Conservation (phyloP, 106 monocot genomes). For the Iris macrosiphon region DNA sequence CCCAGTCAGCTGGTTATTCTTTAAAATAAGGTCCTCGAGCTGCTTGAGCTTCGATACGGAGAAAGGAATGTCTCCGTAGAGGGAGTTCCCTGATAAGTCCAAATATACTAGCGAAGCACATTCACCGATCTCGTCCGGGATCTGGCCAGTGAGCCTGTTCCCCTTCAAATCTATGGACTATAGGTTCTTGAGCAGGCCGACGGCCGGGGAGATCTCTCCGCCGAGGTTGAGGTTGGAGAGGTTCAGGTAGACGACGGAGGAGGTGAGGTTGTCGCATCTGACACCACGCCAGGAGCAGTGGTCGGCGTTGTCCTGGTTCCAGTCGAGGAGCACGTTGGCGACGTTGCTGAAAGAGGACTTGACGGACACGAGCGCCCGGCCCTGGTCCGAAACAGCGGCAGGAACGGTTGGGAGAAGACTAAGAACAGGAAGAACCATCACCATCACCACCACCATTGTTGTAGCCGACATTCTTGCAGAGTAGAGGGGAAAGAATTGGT, state of each 20-base stretch:
- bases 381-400: too few relatives aligned
- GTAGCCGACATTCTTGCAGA: too few relatives aligned
- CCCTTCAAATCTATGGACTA: slow-evolving; percentile 84
- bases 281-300: slow-evolving; percentile 91
- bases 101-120: slow-evolving; percentile 81
- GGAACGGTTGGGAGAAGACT: too few relatives aligned
- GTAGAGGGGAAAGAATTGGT: too few relatives aligned
- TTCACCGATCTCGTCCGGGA: slow-evolving; percentile 95
- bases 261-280: slow-evolving; percentile 56
- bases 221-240: slow-evolving; percentile 89
- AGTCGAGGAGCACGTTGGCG: slow-evolving; percentile 66
- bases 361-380: slow-evolving; percentile 35
- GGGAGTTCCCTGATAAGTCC: slow-evolving; percentile 78
- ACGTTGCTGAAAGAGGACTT: slow-evolving; percentile 73
- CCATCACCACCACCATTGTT: too few relatives aligned
- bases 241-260: slow-evolving; percentile 69
- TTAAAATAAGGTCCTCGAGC: slow-evolving; percentile 88
- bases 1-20: slow-evolving; percentile 80
- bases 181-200: slow-evolving; percentile 74
- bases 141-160: slow-evolving; percentile 73
- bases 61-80: slow-evolving; percentile 88
- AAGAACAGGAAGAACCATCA: too few relatives aligned
- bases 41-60: slow-evolving; percentile 89
- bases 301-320: slow-evolving; percentile 53
- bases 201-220: slow-evolving; percentile 80